Evolutionary conservation across 1,139 yeast species (phyloP), one percentile per base, ranked within the genome.

Genomic region (Diutina ranongensis): DNA sequence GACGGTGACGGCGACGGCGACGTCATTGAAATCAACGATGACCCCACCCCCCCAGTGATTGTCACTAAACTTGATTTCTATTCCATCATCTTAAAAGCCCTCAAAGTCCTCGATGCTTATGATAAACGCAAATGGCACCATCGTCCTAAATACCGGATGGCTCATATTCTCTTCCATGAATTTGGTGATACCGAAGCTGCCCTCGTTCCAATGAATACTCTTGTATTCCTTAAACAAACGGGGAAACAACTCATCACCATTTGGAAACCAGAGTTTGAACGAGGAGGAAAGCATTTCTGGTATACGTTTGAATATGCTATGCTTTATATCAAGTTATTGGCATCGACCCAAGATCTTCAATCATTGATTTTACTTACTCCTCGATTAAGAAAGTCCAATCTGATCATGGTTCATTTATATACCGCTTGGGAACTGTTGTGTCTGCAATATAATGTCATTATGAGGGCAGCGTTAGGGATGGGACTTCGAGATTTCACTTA

Each of bases 61-160:
- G 15, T n/a, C 13, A 31, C 40, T 18, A 35, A 35, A 21, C 27
- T 13, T 16, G 16, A 21, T 18, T 38, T 38, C 31, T 38, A 38
- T 21, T n/a, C 16, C 19, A 22, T 55, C 2, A 54, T 68, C 3
- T 52, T 67, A 2, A 48, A 49, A 2, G 57, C 68, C 20, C 57
- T 71, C 18, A 58, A 55, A 35, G 61, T 57, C 41, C 57, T 88
- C 7, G 63, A 74, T 20, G 50, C 67, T 0, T 65, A 74, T 20
- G 97, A 92, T 58, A 88, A 83, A 60, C 84, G 80, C 58, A 86
- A 80, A 48, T 88, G 97, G 97, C 95, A 88, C 46, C 98, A 92
- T 56, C 76, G 84, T 46, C 94, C 97, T 1, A 71, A 78, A 3
- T 88, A 74, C 56, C 68, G 89, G 49, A 65, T 85, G n/a, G 86